These are phyloP conservation scores for Magnaporthales sp. DNA, from an alignment of 2,329 filamentous ascomycete genomes.

Conservation along the genomic window DNA sequence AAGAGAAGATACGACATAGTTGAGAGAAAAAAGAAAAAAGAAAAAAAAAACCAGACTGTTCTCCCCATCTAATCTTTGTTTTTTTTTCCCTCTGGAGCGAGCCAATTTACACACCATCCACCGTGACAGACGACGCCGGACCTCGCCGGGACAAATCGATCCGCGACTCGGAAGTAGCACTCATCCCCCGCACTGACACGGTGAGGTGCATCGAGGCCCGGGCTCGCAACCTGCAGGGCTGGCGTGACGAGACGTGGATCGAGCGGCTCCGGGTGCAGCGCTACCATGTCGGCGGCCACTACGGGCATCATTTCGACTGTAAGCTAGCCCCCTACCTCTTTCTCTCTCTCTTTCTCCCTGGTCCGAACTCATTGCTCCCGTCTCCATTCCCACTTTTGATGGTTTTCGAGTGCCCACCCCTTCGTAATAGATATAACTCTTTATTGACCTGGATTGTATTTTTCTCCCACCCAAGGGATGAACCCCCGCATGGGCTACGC, in stretches of 20 bases:
- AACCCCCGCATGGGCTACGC: slow-evolving; percentile 35
- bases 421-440: too few species aligned
- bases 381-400: too few species aligned
- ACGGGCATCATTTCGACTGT: slow-evolving; percentile 45
- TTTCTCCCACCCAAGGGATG: slow-evolving; percentile 11
- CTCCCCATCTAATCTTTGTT: neutral
- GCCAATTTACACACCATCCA: slow-evolving; percentile 40
- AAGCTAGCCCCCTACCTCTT: neutral
- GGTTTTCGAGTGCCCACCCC: too few species aligned
- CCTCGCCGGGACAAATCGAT: slow-evolving; percentile 31
- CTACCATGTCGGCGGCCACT: slow-evolving; percentile 38
- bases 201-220: slow-evolving; percentile 39
- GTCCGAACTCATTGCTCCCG: too few species aligned
- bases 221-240: slow-evolving; percentile 39
- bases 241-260: slow-evolving; percentile 42
- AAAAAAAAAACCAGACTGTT: neutral
- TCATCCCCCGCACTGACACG: slow-evolving; percentile 35
- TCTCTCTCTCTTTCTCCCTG: neutral
- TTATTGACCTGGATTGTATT: too few species aligned
- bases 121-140: slow-evolving; percentile 38
- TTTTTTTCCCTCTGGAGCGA: slow-evolving; percentile 17
- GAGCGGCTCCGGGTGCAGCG: slow-evolving; percentile 43
- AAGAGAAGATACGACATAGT: neutral
- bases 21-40: too few species aligned
- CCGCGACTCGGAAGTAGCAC: slow-evolving; percentile 43